Conservation (phyloP, 1,284 basidiomycete species). For the Pholiota adiposa region DNA sequence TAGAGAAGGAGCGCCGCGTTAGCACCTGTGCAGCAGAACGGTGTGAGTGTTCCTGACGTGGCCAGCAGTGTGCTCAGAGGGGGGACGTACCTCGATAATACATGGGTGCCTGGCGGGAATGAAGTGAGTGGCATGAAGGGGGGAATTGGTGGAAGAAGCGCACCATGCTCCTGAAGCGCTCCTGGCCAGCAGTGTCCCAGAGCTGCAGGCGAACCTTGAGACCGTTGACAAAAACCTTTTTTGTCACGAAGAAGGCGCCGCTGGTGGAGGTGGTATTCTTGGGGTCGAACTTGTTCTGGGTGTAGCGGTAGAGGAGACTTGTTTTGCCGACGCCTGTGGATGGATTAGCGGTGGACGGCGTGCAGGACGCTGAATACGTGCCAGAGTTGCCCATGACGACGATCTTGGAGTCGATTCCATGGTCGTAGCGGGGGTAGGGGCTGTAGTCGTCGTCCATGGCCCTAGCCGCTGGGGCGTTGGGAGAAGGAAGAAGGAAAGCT, state of each 20-base stretch:
- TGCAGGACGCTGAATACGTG: constrained; percentile 27
- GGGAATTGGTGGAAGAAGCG: constrained; percentile 31
- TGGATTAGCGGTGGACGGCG: constrained; percentile 7
- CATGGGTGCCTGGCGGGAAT: constrained; percentile 87
- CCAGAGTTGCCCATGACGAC: constrained; percentile 97
- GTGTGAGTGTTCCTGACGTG: constrained; percentile 23
- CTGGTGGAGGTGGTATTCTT: constrained; percentile 90
- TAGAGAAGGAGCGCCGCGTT: constrained; percentile 96
- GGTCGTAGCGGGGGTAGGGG: constrained; percentile 72
- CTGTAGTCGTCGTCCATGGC: constrained; percentile 27
- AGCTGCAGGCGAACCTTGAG: constrained; percentile 85
- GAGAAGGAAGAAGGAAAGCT: constrained; percentile 18
- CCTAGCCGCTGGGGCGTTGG: constrained; percentile 37
- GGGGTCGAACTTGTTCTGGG: constrained; percentile 88
- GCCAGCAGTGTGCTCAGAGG: constrained; percentile 15
- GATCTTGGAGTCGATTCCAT: constrained; percentile 93
- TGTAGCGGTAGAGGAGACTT: constrained; percentile 91
- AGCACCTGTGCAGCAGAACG: constrained; percentile 55
- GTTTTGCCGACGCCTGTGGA: constrained; percentile 89
- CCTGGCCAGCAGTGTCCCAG: constrained; percentile 99
- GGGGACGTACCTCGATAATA: constrained; percentile 82
- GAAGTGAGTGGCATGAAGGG: constrained; percentile 17
- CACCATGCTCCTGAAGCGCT: constrained; percentile 93
- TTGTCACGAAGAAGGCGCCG: constrained; percentile 93
- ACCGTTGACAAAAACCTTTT: constrained; percentile 90